These are phyloP conservation scores for Curvularia sp. DNA, from an alignment of 2,329 filamentous ascomycete genomes.

Conservation along the genomic window DNA sequence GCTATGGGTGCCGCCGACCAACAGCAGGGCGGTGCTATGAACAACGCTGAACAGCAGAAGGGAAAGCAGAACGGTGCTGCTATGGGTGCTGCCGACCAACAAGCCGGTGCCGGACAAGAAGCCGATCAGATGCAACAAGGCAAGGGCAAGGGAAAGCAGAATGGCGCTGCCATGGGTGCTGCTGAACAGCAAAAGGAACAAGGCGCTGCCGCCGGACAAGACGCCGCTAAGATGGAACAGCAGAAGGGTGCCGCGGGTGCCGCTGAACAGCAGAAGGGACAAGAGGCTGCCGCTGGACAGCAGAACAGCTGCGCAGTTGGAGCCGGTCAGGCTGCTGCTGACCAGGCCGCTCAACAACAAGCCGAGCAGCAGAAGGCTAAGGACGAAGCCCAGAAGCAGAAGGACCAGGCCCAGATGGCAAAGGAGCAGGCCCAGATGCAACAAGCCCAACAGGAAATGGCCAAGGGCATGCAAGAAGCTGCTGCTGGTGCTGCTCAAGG, in stretches of 20 bases:
- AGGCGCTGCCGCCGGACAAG: background rate
- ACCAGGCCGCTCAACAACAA: no score
- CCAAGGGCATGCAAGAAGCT: constrained; percentile 6
- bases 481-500: constrained; percentile 17
- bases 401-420: no score
- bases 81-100: background rate
- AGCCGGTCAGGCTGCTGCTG: constrained; percentile 1
- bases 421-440: constrained; percentile 2
- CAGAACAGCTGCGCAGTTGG: constrained; percentile 9
- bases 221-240: background rate
- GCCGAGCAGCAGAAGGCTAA: no score
- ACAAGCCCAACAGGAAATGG: constrained; percentile 7
- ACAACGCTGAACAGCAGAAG: constrained; percentile 2
- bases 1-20: background rate
- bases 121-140: constrained; percentile 3
- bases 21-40: no score
- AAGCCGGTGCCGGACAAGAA: background rate
- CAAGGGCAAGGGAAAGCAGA: background rate
- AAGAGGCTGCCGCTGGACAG: background rate
- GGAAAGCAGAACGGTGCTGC: background rate
- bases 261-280: constrained; percentile 5
- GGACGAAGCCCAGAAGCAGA: no score
- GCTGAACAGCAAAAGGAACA: background rate
- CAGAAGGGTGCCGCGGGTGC: constrained; percentile 3
- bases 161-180: background rate